Base-by-base conservation (phyloP, 2,329 filamentous ascomycete genomes). In the Aspergillus oerlinghausenensis region DNA sequence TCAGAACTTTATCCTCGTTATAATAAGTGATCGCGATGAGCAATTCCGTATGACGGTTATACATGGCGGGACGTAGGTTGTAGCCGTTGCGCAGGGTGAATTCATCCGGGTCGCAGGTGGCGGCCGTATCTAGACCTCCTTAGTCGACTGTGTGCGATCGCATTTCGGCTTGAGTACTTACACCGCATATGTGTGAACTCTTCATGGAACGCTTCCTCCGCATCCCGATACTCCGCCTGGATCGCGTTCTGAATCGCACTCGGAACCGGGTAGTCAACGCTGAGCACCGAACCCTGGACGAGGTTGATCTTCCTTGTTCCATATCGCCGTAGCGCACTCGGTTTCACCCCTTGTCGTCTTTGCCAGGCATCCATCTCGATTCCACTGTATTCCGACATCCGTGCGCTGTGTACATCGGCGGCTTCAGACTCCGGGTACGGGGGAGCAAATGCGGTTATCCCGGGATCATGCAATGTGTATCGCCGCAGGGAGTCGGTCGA, bases 61-160 rank as follows among this genome's bases (percentile, higher is more conserved):
- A 97, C 92, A 97, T 97, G 65, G 92, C 88, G 53, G 93, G 91
- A 52, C 94, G 90, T 75, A 99, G 83, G 80, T 97, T 96, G 82
- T 97, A 99, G 68, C 94, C 94, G 74, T 97, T 97, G 80, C 96
- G 96, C 67, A 97, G 83, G 2, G 93, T 97, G 77, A 97, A 99
- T 71, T 99, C 94, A 74, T 96, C 95, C 63, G 93, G 94, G 73
- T 97, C 94, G 77, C 93, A 97, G 26, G 93, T 97, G 21, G 94
- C 93, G 52, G 93, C 94, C 17, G 93, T 97, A 79, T 97, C 84
- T 85, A 59, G 8, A 47, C 19, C 21, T 47, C 10, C 19, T 47
- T 26, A 47, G 43, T 7, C 4, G 21, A 23, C 23, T 25, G 50
- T 38, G 23, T 14, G 21, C 52, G 26, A 53, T 62, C 51, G 55